Evolutionary conservation across 1,284 basidiomycete genomes (phyloP), one percentile per base, ranked within the genome.

Genomic region (Boletellus deceptivus): DNA sequence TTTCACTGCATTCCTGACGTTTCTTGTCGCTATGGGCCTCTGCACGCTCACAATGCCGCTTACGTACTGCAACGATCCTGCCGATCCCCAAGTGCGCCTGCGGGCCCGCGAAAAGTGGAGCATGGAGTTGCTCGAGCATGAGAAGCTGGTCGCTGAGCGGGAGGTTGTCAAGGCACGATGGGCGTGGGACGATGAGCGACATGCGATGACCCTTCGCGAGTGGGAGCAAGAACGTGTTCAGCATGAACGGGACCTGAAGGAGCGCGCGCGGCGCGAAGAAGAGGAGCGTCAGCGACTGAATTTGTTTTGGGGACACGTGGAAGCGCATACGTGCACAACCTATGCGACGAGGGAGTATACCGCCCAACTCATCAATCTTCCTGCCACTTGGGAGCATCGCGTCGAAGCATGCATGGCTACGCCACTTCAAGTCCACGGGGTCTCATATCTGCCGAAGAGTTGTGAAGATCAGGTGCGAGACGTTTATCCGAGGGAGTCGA

Each of bases 341-440:
- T 67, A 58, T 25, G 61, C 48, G 0, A 64, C 65, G 1, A 60
- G 59, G 47, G 57, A 57, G 37, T 67, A 64, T n/a, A 53, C 55
- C 4, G 65, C 65, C 0, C 42, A 47, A 3, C 55, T 65, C 13
- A 49, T 54, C 48, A 65, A 64, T 35, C 35, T 62, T 16, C 63
- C 63, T 4, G 5, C 0, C 16, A 36, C 43, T 8, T 66, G 56
- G 54, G 24, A 40, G 18, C 49, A 57, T 43, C 55, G 54, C 2
- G 17, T 59, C n/a, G 59, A 54, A 4, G 64, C 60, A 0, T 65
- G 63, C 52, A 57, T 52, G 25, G 52, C 51, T 2, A 65, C 55
- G 0, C 53, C 56, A 1, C 53, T 58, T 4, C 54, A 56, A 18
- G 34, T 65, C 11, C 65, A 62, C 27, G 65, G 65, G 9, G 5